Percentiles rank a stretch among this genome's conserved stretches.
Evolutionary conservation across 2,329 filamentous ascomycete species (phyloP).

Genomic region (Lecanicillium sp.): DNA sequence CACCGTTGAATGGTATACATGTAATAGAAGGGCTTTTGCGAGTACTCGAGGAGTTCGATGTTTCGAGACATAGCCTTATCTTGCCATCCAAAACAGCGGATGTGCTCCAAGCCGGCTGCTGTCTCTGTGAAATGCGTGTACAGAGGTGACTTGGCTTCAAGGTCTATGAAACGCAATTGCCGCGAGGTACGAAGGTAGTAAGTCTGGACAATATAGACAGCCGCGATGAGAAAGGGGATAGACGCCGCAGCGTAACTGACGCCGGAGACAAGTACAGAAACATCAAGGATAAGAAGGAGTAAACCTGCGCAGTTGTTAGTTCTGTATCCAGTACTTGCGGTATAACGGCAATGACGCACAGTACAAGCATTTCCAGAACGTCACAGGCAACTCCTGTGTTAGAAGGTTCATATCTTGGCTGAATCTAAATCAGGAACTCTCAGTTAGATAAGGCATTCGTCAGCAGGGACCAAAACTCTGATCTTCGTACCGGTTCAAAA

Average conservation of each 20-base stretch:
- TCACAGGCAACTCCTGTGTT: slow-evolving; percentile 14
- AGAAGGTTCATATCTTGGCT: slow-evolving; percentile 20
- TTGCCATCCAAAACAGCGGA: slow-evolving; percentile 47
- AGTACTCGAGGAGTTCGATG: slow-evolving; percentile 36
- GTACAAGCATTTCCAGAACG: slow-evolving; percentile 7
- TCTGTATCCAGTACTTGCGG: neutral
- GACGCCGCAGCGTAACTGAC: slow-evolving; percentile 17
- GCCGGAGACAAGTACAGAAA: neutral
- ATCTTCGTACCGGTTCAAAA: neutral
- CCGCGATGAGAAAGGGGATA: slow-evolving; percentile 15
- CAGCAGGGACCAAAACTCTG: slow-evolving; percentile 12
- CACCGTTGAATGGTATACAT: slow-evolving; percentile 47
- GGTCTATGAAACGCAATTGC: slow-evolving; percentile 25
- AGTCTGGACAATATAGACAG: slow-evolving; percentile 20
- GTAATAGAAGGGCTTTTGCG: slow-evolving; percentile 47
- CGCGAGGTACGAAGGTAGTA: slow-evolving; percentile 27
- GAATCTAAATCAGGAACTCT: slow-evolving; percentile 14
- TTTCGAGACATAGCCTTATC: slow-evolving; percentile 31
- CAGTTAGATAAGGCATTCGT: slow-evolving; percentile 12
- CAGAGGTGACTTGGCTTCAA: slow-evolving; percentile 25
- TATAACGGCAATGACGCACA: neutral
- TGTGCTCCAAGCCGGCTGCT: slow-evolving; percentile 34
- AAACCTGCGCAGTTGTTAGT: neutral
- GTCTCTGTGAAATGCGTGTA: slow-evolving; percentile 33
- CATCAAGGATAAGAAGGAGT: slow-evolving; percentile 1